phyloP scores from a whole-genome alignment of 23 red algal species.

The Gracilaria caudata region DNA sequence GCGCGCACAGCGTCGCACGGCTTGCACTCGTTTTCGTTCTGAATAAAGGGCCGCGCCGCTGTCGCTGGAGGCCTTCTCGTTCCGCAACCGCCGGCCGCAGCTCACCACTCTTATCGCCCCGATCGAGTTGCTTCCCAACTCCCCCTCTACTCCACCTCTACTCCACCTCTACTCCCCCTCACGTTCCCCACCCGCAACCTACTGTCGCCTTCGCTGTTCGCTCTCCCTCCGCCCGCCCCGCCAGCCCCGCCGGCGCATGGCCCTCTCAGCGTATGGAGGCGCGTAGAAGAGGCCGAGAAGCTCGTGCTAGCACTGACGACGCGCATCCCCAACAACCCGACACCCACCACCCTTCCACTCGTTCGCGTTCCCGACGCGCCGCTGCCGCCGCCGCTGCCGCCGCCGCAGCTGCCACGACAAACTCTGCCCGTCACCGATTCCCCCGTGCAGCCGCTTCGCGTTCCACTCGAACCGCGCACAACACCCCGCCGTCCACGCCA shows the following conservation, averaged over 20 bases:
- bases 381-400: neutral
- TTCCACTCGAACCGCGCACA: neutral
- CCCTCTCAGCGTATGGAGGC: constrained; percentile 52
- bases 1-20: neutral
- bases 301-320: constrained; percentile 55
- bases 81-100: constrained; percentile 15
- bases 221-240: neutral
- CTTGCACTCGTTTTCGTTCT: constrained; percentile 21
- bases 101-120: constrained; percentile 21
- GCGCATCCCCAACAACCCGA: constrained; percentile 20
- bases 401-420: neutral
- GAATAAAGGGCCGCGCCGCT: constrained; percentile 12
- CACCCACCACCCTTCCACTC: constrained; percentile 34
- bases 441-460: constrained; percentile 22
- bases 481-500: neutral
- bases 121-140: neutral
- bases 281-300: constrained; percentile 57
- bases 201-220: neutral
- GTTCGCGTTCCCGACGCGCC: constrained; percentile 30
- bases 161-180: neutral
- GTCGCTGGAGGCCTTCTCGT: neutral
- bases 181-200: no score
- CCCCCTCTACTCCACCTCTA: neutral
- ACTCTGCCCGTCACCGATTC: neutral
- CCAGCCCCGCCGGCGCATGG: constrained; percentile 32